phyloP scores from a whole-genome alignment of 1,284 basidiomycete genomes.

The Cryptococcus maquisensis region DNA sequence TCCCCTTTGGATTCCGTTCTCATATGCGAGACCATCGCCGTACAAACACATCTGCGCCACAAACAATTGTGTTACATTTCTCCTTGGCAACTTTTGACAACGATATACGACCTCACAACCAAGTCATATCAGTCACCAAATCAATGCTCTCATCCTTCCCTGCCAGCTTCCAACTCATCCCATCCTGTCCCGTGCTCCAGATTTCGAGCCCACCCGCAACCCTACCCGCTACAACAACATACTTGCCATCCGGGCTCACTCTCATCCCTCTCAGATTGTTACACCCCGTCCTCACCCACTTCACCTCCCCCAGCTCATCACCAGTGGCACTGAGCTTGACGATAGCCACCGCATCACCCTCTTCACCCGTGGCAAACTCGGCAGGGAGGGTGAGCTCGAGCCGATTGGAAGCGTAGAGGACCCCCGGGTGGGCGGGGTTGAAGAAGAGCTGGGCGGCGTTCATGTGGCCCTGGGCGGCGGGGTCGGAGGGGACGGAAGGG shows the following conservation, averaged over 20 bases:
- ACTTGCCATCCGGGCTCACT: slow-evolving; percentile 41
- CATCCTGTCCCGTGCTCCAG: slow-evolving; percentile 30
- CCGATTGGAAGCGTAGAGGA: slow-evolving; percentile 46
- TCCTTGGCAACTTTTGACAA: no score
- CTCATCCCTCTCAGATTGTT: slow-evolving; percentile 42
- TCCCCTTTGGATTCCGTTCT: no score
- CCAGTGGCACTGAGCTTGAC: slow-evolving; percentile 27
- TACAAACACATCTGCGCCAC: no score
- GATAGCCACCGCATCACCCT: slow-evolving; percentile 43
- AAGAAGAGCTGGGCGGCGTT: slow-evolving; percentile 39
- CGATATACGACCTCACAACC: slow-evolving; percentile 19
- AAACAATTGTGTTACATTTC: no score
- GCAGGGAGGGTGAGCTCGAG: slow-evolving; percentile 31
- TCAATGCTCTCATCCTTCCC: slow-evolving; percentile 62
- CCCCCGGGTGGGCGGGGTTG: slow-evolving; percentile 26
- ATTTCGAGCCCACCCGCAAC: slow-evolving; percentile 40
- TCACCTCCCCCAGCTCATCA: slow-evolving; percentile 21
- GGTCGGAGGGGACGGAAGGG: slow-evolving; percentile 26
- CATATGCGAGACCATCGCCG: no score
- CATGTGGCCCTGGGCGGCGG: slow-evolving; percentile 28
- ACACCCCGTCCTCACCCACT: slow-evolving; percentile 35
- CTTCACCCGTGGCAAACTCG: slow-evolving; percentile 22
- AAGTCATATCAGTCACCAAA: slow-evolving; percentile 50
- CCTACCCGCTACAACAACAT: slow-evolving; percentile 41
- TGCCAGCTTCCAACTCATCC: slow-evolving; percentile 48